Conservation (phyloP, 2,329 filamentous ascomycete genomes). For the Xylariaceae sp. region DNA sequence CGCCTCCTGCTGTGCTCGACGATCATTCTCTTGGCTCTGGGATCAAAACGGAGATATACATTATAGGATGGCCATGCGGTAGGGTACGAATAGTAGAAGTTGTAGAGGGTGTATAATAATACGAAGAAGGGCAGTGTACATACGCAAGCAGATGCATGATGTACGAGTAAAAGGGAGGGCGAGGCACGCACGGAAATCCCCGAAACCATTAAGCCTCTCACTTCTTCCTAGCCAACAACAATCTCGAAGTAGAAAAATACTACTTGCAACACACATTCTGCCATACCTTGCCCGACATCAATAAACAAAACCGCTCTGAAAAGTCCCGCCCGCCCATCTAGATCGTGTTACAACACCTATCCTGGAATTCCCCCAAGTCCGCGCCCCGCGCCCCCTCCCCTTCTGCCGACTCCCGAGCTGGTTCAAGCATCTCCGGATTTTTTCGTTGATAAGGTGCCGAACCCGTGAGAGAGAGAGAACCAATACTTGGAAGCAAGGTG, state of each 20-base stretch:
- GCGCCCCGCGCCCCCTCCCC: too few relatives aligned
- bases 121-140: neutral
- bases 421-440: neutral
- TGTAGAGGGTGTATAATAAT: neutral
- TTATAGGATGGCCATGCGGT: neutral
- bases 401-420: neutral
- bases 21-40: neutral
- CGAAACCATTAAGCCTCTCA: neutral
- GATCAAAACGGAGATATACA: neutral
- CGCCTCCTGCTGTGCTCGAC: neutral
- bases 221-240: too few relatives aligned
- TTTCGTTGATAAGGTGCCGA: neutral
- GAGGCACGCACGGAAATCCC: neutral
- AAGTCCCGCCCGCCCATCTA: neutral
- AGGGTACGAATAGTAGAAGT: neutral
- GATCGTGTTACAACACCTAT: neutral
- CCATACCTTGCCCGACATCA: too few relatives aligned
- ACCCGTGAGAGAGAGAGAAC: neutral
- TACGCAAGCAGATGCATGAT: neutral
- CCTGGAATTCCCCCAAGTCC: neutral
- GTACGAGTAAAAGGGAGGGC: too few relatives aligned
- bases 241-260: too few relatives aligned
- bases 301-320: too few relatives aligned
- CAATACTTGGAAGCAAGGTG: neutral
- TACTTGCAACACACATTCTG: too few relatives aligned